Base-by-base conservation (phyloP, 768 basidiomycete species). In the Podaxis sp. region DNA sequence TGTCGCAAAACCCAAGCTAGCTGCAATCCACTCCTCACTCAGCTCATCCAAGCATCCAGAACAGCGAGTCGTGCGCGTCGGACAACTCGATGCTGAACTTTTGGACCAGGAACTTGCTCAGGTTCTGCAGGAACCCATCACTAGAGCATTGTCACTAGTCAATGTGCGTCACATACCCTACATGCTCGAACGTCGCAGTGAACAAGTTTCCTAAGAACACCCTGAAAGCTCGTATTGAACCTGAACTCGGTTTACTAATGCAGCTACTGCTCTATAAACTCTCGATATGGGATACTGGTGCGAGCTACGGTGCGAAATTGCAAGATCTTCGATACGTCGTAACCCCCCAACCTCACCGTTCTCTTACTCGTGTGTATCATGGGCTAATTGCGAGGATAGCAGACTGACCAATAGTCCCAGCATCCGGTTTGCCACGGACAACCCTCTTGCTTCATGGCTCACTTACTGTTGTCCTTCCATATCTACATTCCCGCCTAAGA, bases 31-130 rank as follows among this genome's bases (percentile, higher is more conserved):
- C 53, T 70, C 74, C 28, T 71, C 75, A 11, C 65, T 86, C 23
- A 66, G 66, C 21, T 62, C 72, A 4, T 64, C 68, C 7, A 55
- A 69, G 14, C 57, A 69, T n/a, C 72, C 76, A 25, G 57, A 63
- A 50, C 69, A 79, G 27, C 80, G 88, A n/a, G 74, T 88, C 32
- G 77, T 85, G 25, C 90, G 95, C 47, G 93, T 98, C 51, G 90
- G 91, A 6, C 92, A 96, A 72, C 84, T 98, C 56, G 96, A 98
- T 71, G 86, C 95, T 2, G 89, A 93, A 66, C 79, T 95, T 23
- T 81, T 98, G 51, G 96, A 98, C 75, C 84, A 88, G 65, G 94
- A 97, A 63, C 83, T 98, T 16, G 84, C 90, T 35, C 82, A 86
- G 28, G 75, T 97, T 62, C 79, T 98, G 35, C 86, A 85, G 67